Evolutionary conservation across 2,329 filamentous ascomycete genomes (phyloP), one percentile per base, ranked within the genome.

Genomic region (Capronia americana): DNA sequence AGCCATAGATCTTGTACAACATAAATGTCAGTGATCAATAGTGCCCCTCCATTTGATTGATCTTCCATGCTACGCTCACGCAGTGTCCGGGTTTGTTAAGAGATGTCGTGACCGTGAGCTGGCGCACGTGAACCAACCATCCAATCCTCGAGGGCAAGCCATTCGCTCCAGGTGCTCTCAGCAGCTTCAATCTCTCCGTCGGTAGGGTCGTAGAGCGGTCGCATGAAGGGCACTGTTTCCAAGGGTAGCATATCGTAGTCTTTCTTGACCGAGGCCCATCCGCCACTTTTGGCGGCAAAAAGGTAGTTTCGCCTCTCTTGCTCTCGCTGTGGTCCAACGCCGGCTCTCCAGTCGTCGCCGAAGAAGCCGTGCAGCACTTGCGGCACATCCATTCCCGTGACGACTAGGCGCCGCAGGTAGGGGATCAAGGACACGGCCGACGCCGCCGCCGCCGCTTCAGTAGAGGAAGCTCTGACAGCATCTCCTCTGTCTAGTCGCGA

Each of bases 71-170:
- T n/a, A 44, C 38, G 17, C 17, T 14, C 23, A 17, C 20, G 20
- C 11, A 23, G 14, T 23, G 2, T 26, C 26, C 8, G 26, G 26
- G 53, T 30, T 30, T 1, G 26, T 20, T 24, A 54, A 26, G 58
- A 26, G 30, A 61, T 53, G 23, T 51, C 46, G 54, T 53, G 10
- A 24, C 32, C 24, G 51, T 58, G 50, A 38, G 54, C 66, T 51
- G 90, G 91, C 34, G 90, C 89, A 68, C 92, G 83, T 1, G 92
- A 91, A 1, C 93, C 93, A n/a, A 97, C 82, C 93, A 97, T 96
- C 94, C 94, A 98, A 78, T 97, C 94, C 78, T 97, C 92, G 92
- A 97, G 96, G 12, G 92, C 92, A 34, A 97, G 81, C 94, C 94
- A 98, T 74, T 94, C 90, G 76, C 92, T 96, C 95, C 95, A 99